Percentiles rank a stretch among this genome's conserved stretches.
Conservation (phyloP, 805 yeast species). For the Limtongozyma cylindracea region DNA sequence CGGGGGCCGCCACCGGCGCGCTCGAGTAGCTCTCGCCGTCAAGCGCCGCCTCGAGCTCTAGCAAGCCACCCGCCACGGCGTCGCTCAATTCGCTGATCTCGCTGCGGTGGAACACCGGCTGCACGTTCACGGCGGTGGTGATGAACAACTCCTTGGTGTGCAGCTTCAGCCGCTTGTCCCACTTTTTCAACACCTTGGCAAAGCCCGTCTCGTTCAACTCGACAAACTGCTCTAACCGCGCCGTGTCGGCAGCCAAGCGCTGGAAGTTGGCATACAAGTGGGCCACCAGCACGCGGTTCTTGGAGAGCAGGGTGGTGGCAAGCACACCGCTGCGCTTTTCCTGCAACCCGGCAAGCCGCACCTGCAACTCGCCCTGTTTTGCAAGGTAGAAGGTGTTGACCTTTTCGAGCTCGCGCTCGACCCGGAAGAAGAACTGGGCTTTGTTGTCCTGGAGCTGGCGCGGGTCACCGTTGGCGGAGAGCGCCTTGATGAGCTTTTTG, state of each 20-base stretch:
- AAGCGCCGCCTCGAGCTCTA: slow-evolving; percentile 44
- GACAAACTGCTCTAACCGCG: slow-evolving; percentile 75
- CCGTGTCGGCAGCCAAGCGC: slow-evolving; percentile 71
- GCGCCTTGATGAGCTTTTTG: slow-evolving; percentile 71
- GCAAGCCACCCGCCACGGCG: slow-evolving; percentile 31
- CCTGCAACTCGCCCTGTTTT: slow-evolving; percentile 69
- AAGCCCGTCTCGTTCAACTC: slow-evolving; percentile 92
- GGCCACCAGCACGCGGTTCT: slow-evolving; percentile 52
- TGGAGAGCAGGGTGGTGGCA: slow-evolving; percentile 11
- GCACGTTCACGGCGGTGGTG: slow-evolving; percentile 83
- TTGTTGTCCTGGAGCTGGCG: slow-evolving; percentile 59
- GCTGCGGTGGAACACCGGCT: slow-evolving; percentile 84
- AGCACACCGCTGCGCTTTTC: slow-evolving; percentile 1
- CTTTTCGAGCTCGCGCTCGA: slow-evolving; percentile 88
- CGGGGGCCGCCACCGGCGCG: too few species aligned
- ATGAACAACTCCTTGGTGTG: slow-evolving; percentile 83
- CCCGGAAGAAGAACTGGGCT: slow-evolving; percentile 67
- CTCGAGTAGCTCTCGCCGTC: slow-evolving; percentile 22
- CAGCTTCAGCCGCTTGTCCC: slow-evolving; percentile 94
- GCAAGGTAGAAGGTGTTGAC: slow-evolving; percentile 82
- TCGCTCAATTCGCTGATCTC: slow-evolving; percentile 74
- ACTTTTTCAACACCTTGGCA: slow-evolving; percentile 82
- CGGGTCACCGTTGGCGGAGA: slow-evolving; percentile 33
- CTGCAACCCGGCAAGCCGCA: slow-evolving; percentile 45
- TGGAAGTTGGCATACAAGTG: slow-evolving; percentile 75